phyloP scores from a whole-genome alignment of 768 basidiomycete genomes.

The Cytidiella melzeri region DNA sequence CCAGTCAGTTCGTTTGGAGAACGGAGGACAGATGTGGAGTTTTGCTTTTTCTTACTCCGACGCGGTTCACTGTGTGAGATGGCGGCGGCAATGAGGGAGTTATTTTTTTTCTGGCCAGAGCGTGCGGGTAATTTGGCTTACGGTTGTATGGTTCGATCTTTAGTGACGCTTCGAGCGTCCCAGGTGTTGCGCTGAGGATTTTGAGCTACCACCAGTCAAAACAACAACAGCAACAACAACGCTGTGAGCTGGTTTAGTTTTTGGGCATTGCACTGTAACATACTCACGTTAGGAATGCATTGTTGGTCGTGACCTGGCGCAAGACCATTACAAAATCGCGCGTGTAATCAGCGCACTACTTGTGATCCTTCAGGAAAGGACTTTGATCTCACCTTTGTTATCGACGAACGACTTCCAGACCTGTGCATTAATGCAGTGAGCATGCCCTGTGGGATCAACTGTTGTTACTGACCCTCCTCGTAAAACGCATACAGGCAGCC shows the following conservation, averaged over 20 bases:
- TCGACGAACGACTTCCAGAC: slow-evolving; percentile 81
- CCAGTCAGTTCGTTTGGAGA: no score
- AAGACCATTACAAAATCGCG: slow-evolving; percentile 5
- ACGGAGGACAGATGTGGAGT: no score
- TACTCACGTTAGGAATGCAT: slow-evolving; percentile 70
- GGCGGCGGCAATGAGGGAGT: background rate
- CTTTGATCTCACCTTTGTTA: slow-evolving; percentile 51
- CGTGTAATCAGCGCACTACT: background rate
- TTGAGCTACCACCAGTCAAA: slow-evolving; percentile 43
- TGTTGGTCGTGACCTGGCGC: slow-evolving; percentile 67
- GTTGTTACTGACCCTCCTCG: slow-evolving; percentile 41
- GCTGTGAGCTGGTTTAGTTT: no score
- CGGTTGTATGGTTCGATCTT: slow-evolving; percentile 72
- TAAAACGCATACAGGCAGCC: slow-evolving; percentile 70
- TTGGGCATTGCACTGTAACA: no score
- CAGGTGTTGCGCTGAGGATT: slow-evolving; percentile 63
- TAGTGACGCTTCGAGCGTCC: slow-evolving; percentile 61
- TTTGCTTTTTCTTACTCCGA: slow-evolving; percentile 54
- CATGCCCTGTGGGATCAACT: background rate
- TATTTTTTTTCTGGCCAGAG: slow-evolving; percentile 5
- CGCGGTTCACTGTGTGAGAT: slow-evolving; percentile 64
- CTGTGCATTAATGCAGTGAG: slow-evolving; percentile 28
- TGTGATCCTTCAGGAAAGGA: background rate
- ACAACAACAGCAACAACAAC: no score
- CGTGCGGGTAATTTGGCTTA: slow-evolving; percentile 26